Percentiles rank a stretch among this genome's conserved stretches.
Evolutionary conservation across 2,329 filamentous ascomycete genomes (phyloP).

Genomic region (Talaromyces sp.): DNA sequence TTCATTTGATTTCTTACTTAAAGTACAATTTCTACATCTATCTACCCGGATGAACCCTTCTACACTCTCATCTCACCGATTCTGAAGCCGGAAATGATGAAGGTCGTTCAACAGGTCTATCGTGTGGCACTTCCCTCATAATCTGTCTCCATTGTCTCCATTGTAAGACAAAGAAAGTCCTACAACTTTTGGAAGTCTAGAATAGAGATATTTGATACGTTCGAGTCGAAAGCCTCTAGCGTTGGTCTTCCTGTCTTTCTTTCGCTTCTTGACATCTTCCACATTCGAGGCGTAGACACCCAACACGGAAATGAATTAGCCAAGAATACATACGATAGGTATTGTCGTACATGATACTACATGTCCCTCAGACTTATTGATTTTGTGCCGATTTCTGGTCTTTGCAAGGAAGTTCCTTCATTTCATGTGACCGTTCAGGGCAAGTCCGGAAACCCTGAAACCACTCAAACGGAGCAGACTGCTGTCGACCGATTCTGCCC

Average conservation of each 20-base stretch:
- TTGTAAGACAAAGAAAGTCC: too few relatives aligned
- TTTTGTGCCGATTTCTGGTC: neutral
- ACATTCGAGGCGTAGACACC: neutral
- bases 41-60: neutral
- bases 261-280: too few relatives aligned
- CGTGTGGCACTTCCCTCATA: neutral
- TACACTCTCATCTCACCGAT: neutral
- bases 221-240: neutral
- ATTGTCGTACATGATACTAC: neutral
- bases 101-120: neutral
- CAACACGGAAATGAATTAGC: neutral
- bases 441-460: neutral
- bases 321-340: neutral
- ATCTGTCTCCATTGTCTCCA: neutral
- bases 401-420: neutral
- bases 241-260: neutral
- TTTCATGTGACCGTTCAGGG: neutral
- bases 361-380: neutral
- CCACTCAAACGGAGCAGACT: too few relatives aligned
- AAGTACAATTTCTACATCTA: neutral
- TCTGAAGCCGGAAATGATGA: neutral
- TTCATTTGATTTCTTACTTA: too few relatives aligned
- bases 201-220: too few relatives aligned
- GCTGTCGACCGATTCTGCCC: neutral
- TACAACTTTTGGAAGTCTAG: too few relatives aligned